Evolutionary conservation across 2,329 filamentous ascomycete genomes (phyloP), one percentile per base, ranked within the genome.

Genomic region (Ascochyta viciae-villosae): DNA sequence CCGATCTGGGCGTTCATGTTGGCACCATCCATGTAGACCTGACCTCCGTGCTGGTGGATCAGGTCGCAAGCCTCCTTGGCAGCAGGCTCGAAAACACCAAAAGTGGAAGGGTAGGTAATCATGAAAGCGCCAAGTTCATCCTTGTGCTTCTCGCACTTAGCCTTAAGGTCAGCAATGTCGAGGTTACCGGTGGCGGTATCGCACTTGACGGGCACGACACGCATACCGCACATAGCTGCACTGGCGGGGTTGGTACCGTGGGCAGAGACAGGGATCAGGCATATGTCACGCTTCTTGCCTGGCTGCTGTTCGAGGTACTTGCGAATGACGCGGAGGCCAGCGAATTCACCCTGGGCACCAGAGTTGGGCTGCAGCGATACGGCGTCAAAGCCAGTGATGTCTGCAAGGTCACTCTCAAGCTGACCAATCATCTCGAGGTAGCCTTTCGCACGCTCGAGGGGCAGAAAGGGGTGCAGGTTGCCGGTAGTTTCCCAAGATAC

Each of bases 1-100:
- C 94, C 94, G 62, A 98, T 97, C 77, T 98, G 94, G 16, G 94
- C 94, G 73, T 97, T 98, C 92, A 97, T 95, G 81, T 98, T 98
- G 63, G 94, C 94, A 43, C 94, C 94, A 74, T 98, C 94, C 94
- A 98, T 97, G 82, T 97, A 98, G 15, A 98, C 94, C 73, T 96
- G 91, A 9, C 94, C 94, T 48, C 94, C 94, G 72, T 96, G 82
- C 62, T 89, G 78, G 79, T 98, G 94, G 16, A 98, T 92, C 27
- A 96, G 81, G 51, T 92, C 81, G 77, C 92, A 96, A 15, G 89
- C 92, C 72, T 90, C 86, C 80, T 92, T 95, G 74, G 96, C 86
- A 62, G 88, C 85, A 3, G 93, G 93, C 81, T 98, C 94, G 72
- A 96, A 98, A 27, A 98, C 91, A 74, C 94, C 94, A 65, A 90